A percentile compares a stretch with the other conserved stretches of the same genome.
Conservation (phyloP, 2,329 filamentous ascomycete species). For the Nemania abortiva region DNA sequence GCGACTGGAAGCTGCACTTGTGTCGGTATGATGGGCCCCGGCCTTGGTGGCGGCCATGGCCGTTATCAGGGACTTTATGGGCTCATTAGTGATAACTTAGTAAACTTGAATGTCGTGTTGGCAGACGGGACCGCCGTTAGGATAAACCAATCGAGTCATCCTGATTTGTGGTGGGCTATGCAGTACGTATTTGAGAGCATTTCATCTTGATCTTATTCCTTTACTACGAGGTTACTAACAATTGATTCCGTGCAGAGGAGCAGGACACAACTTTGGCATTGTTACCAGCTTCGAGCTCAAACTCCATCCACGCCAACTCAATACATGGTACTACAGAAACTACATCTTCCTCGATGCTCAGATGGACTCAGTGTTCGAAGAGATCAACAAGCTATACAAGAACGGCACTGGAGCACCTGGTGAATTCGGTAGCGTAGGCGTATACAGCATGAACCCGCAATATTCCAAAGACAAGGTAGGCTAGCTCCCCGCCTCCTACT, state of each 20-base stretch:
- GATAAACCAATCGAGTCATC: slow-evolving; percentile 32
- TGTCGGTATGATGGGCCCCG: slow-evolving; percentile 42
- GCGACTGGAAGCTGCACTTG: slow-evolving; percentile 40
- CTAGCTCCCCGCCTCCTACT: background rate
- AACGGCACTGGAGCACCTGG: slow-evolving; percentile 15
- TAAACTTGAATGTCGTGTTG: slow-evolving; percentile 41
- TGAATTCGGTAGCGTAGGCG: background rate
- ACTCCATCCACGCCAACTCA: background rate
- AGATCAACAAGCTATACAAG: background rate
- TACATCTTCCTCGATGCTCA: slow-evolving; percentile 21
- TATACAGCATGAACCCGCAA: background rate
- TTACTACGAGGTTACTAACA: too few relatives aligned
- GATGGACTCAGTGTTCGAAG: slow-evolving; percentile 16
- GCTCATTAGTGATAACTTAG: slow-evolving; percentile 41
- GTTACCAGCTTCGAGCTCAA: slow-evolving; percentile 37
- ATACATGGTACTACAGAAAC: slow-evolving; percentile 23
- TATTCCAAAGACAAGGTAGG: background rate
- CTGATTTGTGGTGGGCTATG: slow-evolving; percentile 37
- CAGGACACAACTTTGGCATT: slow-evolving; percentile 29
- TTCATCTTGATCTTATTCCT: too few relatives aligned
- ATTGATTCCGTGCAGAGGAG: background rate
- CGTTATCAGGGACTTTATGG: slow-evolving; percentile 45
- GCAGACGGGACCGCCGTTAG: slow-evolving; percentile 35
- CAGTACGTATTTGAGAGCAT: too few relatives aligned
- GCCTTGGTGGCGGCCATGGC: slow-evolving; percentile 47